Conservation (phyloP, 495 filamentous ascomycete genomes). For the Hyaloscypha variabilis region DNA sequence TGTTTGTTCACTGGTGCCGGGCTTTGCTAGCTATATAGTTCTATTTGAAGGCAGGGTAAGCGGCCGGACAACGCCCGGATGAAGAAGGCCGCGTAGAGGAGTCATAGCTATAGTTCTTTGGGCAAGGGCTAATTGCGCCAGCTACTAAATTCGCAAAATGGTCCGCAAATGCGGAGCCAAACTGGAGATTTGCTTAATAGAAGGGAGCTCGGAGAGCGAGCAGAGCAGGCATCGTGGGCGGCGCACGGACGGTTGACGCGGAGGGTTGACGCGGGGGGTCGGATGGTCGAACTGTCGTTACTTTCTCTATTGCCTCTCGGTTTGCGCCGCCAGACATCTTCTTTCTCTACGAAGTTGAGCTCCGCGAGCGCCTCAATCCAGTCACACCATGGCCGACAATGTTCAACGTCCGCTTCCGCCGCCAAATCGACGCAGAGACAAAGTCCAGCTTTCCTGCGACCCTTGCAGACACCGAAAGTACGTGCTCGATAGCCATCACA, state of each 20-base stretch:
- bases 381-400: constrained; percentile 1
- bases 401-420: constrained; percentile 18
- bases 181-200: constrained; percentile 17
- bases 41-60: constrained; percentile 1
- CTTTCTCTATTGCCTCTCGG: constrained; percentile 3
- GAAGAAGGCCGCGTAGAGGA: constrained; percentile 6
- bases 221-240: background rate
- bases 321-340: constrained; percentile 1
- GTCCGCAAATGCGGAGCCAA: constrained; percentile 8
- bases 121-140: constrained; percentile 8
- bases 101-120: constrained; percentile 7
- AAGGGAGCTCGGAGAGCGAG: constrained; percentile 5
- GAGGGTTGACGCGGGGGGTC: constrained; percentile 14
- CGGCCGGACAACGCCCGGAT: constrained; percentile 4
- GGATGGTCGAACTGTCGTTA: constrained; percentile 11
- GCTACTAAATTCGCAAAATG: constrained; percentile 6
- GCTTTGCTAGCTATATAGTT: background rate
- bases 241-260: constrained; percentile 9
- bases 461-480: constrained; percentile 34
- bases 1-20: constrained; percentile 5
- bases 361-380: constrained; percentile 17
- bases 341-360: constrained; percentile 16
- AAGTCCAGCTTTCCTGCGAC: constrained; percentile 32
- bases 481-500: constrained; percentile 12
- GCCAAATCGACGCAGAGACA: constrained; percentile 20